Conservation (phyloP, 2,329 filamentous ascomycete genomes). For the Fusarium sublunatum region DNA sequence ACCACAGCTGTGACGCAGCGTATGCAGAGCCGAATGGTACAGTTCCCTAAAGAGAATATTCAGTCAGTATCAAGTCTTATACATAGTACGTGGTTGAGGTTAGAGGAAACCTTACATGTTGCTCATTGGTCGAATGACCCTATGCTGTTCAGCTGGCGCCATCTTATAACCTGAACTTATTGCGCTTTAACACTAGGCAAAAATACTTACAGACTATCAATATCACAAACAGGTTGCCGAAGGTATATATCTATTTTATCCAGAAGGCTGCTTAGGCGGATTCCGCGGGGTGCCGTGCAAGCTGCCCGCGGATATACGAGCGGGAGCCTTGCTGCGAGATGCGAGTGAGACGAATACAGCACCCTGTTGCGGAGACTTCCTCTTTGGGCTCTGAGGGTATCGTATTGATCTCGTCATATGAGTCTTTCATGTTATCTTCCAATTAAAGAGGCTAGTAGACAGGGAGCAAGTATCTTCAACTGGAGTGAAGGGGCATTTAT, state of each 20-base stretch:
- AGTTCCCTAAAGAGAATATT: slow-evolving; percentile 19
- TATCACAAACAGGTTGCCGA: not conserved
- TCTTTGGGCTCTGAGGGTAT: not conserved
- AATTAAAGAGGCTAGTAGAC: not conserved
- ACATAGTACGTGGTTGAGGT: slow-evolving; percentile 1
- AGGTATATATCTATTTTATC: slow-evolving; percentile 15
- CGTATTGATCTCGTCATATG: not conserved
- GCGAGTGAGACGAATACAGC: not conserved
- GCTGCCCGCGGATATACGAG: slow-evolving; percentile 15
- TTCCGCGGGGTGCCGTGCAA: slow-evolving; percentile 25
- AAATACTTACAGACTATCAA: not conserved
- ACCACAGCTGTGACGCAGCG: slow-evolving; percentile 35
- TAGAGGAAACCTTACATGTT: slow-evolving; percentile 24
- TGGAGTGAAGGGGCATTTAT: too few species aligned
- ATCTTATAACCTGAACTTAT: slow-evolving; percentile 6
- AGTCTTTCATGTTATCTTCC: not conserved
- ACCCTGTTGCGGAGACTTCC: not conserved
- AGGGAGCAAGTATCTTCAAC: too few species aligned
- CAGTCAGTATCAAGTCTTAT: slow-evolving; percentile 3
- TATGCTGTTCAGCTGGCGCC: slow-evolving; percentile 14
- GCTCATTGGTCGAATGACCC: slow-evolving; percentile 37
- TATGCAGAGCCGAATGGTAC: slow-evolving; percentile 33
- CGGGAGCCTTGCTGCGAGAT: slow-evolving; percentile 9
- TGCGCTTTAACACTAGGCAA: not conserved
- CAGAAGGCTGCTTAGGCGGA: slow-evolving; percentile 7